Evolutionary conservation across 2,329 filamentous ascomycete species (phyloP).

Genomic region (Penicillium sp.): DNA sequence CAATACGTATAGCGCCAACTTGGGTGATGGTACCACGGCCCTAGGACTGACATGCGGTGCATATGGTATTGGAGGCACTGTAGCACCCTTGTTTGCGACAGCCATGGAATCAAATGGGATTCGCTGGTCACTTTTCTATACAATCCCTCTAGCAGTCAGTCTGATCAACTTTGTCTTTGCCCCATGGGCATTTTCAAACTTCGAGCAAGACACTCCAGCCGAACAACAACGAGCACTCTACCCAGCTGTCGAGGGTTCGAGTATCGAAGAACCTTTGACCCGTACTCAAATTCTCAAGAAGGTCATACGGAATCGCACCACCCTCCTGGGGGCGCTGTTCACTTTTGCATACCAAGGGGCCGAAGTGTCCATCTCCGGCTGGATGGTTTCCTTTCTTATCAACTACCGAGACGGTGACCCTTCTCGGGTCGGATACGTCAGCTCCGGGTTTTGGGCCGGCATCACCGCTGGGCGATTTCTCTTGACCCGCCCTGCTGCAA

Average conservation of each 20-base stretch:
- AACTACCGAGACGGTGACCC: constrained; percentile 69
- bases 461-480: constrained; percentile 75
- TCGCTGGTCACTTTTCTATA: constrained; percentile 72
- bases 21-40: constrained; percentile 53
- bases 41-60: constrained; percentile 41
- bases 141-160: constrained; percentile 62
- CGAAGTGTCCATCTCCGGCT: constrained; percentile 80
- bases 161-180: constrained; percentile 58
- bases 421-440: constrained; percentile 74
- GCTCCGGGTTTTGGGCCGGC: constrained; percentile 67
- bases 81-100: constrained; percentile 73
- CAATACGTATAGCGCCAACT: constrained; percentile 58
- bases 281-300: constrained; percentile 44
- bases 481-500: constrained; percentile 65
- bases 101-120: constrained; percentile 63
- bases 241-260: constrained; percentile 42
- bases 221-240: constrained; percentile 48
- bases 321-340: constrained; percentile 74
- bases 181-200: constrained; percentile 69
- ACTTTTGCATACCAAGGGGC: constrained; percentile 85
- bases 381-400: constrained; percentile 85
- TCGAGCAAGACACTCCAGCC: constrained; percentile 60
- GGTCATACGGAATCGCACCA: constrained; percentile 56
- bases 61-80: constrained; percentile 61
- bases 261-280: constrained; percentile 26